Percentiles rank a stretch among this genome's conserved stretches.
phyloP scores from a whole-genome alignment of 2,329 filamentous ascomycete species.

The Aspergillus carbonarius region DNA sequence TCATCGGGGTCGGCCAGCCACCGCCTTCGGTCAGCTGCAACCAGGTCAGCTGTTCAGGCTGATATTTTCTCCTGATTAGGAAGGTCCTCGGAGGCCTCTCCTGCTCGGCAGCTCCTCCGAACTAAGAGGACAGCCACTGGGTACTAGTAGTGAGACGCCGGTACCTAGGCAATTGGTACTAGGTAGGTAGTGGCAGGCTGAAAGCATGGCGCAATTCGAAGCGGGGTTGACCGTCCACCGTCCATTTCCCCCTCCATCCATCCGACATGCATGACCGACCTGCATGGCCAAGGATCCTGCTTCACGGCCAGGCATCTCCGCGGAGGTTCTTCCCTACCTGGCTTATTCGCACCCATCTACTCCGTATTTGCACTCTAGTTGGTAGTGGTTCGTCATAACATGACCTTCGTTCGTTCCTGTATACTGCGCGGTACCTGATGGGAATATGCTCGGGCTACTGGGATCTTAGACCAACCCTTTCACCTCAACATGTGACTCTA shows the following conservation, averaged over 20 bases:
- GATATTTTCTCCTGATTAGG: not conserved
- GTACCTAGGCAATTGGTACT: no score
- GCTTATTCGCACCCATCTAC: no score
- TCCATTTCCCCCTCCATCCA: not conserved
- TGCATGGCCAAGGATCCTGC: not conserved
- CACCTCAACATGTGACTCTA: not conserved
- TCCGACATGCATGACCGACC: not conserved
- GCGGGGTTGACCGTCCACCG: not conserved
- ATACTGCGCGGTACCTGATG: not conserved
- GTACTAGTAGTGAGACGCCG: not conserved
- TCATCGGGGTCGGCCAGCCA: not conserved
- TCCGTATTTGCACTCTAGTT: no score
- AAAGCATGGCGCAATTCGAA: not conserved
- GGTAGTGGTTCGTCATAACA: not conserved
- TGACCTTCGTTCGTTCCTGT: not conserved
- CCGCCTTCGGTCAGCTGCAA: not conserved
- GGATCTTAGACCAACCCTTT: not conserved
- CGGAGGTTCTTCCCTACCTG: not conserved
- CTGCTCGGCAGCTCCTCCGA: not conserved
- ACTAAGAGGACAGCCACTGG: not conserved
- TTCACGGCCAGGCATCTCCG: not conserved
- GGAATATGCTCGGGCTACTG: no score
- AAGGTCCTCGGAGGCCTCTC: not conserved
- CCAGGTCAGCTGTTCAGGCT: not conserved
- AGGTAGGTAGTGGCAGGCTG: not conserved